Evolutionary conservation across 805 yeast species (phyloP).

Genomic region (Clavispora vitiphila): DNA sequence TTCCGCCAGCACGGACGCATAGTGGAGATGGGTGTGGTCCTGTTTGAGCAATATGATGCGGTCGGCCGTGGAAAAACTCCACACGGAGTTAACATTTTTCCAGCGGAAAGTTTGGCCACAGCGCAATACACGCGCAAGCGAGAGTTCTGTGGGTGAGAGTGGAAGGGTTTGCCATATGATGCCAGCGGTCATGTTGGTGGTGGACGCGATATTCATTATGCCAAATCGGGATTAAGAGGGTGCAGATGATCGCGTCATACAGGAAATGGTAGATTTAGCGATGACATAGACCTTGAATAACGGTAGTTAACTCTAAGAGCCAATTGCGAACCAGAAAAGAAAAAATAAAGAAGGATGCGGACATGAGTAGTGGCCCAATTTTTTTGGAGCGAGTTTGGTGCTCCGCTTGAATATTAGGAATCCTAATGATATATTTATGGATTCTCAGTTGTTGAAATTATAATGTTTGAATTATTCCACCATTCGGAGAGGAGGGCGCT

Average conservation of each 20-base stretch:
- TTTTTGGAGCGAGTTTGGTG: no score
- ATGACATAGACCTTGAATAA: neutral
- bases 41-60: constrained; percentile 65
- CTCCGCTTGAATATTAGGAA: no score
- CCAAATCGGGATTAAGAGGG: neutral
- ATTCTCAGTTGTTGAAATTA: no score
- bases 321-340: no score
- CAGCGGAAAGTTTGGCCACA: constrained; percentile 87
- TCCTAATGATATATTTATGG: no score
- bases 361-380: no score
- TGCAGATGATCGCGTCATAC: neutral
- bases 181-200: constrained; percentile 13
- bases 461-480: no score
- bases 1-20: constrained; percentile 34
- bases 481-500: no score
- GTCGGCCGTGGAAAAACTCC: constrained; percentile 61
- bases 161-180: constrained; percentile 12
- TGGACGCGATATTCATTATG: neutral
- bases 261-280: neutral
- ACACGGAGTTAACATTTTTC: constrained; percentile 57
- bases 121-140: constrained; percentile 60
- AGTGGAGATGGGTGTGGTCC: constrained; percentile 47
- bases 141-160: constrained; percentile 39
- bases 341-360: no score
- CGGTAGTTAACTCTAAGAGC: no score